Conservation (phyloP, 345 rosid species). For the Salix dunnii region DNA sequence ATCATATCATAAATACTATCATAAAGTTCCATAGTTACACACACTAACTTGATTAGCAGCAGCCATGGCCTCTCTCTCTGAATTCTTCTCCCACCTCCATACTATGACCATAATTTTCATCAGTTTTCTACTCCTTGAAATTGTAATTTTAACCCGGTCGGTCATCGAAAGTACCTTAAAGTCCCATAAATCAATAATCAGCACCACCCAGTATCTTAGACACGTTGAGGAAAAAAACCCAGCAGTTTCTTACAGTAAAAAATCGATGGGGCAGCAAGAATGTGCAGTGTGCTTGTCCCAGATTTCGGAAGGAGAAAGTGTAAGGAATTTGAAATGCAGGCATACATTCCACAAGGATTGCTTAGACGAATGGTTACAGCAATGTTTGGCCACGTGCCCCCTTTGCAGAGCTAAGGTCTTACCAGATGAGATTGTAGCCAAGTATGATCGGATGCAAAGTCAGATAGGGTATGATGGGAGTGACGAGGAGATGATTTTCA, state of each 20-base stretch:
- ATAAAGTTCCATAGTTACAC: background rate
- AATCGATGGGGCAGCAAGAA: background rate
- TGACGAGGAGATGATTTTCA: slow-evolving; percentile 41
- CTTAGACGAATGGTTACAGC: slow-evolving; percentile 46
- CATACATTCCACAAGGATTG: slow-evolving; percentile 54
- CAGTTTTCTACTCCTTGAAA: slow-evolving; percentile 29
- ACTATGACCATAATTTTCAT: slow-evolving; percentile 32
- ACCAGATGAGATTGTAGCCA: slow-evolving; percentile 41
- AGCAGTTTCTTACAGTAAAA: slow-evolving; percentile 17
- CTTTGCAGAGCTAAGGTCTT: slow-evolving; percentile 47
- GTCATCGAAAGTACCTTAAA: slow-evolving; percentile 6
- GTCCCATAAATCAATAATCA: slow-evolving; percentile 5
- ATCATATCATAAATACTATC: background rate
- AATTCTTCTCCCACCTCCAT: slow-evolving; percentile 24
- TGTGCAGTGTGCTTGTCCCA: slow-evolving; percentile 47
- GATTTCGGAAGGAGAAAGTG: slow-evolving; percentile 38
- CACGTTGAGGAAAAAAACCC: slow-evolving; percentile 41
- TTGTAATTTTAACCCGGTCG: slow-evolving; percentile 25
- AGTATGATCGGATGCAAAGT: slow-evolving; percentile 19
- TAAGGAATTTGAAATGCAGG: slow-evolving; percentile 38
- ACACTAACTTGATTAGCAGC: background rate
- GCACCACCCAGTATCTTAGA: slow-evolving; percentile 33
- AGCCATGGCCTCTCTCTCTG: slow-evolving; percentile 35
- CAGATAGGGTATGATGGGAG: slow-evolving; percentile 24
- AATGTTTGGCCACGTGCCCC: slow-evolving; percentile 43